Evolutionary conservation across 352 stramenopile genomes (phyloP), one percentile per base, ranked within the genome.

Genomic region (Saprolegnia parasitica): DNA sequence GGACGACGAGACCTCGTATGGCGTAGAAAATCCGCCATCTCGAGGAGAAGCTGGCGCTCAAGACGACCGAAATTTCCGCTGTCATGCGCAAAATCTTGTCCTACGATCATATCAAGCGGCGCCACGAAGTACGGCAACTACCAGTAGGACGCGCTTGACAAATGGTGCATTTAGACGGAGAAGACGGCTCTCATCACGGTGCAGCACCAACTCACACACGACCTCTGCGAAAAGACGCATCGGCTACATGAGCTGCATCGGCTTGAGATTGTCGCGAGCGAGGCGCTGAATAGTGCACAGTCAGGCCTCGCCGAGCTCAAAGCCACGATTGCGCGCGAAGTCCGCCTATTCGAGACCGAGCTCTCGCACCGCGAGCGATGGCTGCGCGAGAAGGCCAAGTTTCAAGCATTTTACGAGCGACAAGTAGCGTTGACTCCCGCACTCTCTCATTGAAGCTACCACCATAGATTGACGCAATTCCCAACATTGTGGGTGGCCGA

Each of bases 351-450:
- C 58, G 76, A 81, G 45, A 76, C 80, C 13, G 86, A 94, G 63
- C 76, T 93, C 0, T 75, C 78, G 23, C 77, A 92, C 71, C 76
- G 86, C 5, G 78, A 90, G 11, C 91, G 91, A 54, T 94, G 86
- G 86, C 77, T 79, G 1, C 71, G 81, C 0, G 86, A 94, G 66
- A 91, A 91, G 64, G 76, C 81, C 56, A 93, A 94, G 60, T 94
- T 94, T 50, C 82, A 94, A 39, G 87, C 83, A 56, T 93, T 91
- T 72, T 94, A 92, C 73, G 85, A 87, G 56, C 79, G 90, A 56
- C 86, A 94, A 67, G 77, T 94, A 40, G 32, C 73, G 23, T 15
- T n/a, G 52, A 2, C 20, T 2, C 11, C 9, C 52, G 24, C 11
- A 24, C 35, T 60, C 11, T 3, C 13, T 16, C 35, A 6, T 55